These are phyloP conservation scores for Seiridium unicorne DNA, from an alignment of 2,329 filamentous ascomycete genomes.

Conservation along the genomic window DNA sequence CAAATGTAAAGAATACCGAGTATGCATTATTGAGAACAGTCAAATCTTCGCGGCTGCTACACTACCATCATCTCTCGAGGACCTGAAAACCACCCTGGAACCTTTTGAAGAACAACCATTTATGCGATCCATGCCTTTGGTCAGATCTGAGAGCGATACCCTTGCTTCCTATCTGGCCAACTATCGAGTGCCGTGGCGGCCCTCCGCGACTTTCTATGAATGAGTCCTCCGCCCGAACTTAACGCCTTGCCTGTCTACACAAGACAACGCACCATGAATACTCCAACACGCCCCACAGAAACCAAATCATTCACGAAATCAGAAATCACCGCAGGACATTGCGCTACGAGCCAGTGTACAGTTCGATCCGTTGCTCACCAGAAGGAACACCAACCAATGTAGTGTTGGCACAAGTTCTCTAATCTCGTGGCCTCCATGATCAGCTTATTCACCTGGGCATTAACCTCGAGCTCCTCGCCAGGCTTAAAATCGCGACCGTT, in stretches of 20 bases:
- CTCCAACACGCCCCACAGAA: neutral
- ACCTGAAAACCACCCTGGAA: too few relatives aligned
- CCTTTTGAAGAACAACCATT: too few relatives aligned
- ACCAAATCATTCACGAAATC: neutral
- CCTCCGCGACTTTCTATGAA: too few relatives aligned
- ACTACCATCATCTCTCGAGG: too few relatives aligned
- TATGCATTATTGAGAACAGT: too few relatives aligned
- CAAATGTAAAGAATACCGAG: too few relatives aligned
- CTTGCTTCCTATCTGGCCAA: too few relatives aligned
- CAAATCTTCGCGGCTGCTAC: too few relatives aligned
- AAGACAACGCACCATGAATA: neutral
- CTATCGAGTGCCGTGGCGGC: too few relatives aligned
- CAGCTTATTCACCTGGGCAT: constrained; percentile 89
- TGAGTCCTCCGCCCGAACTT: too few relatives aligned
- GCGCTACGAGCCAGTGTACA: neutral
- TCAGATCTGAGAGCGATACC: too few relatives aligned
- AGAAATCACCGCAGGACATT: neutral
- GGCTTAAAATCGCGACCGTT: constrained; percentile 91
- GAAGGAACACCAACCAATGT: constrained; percentile 98
- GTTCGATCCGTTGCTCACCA: constrained; percentile 57
- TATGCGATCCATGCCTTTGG: too few relatives aligned
- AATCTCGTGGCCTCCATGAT: constrained; percentile 94
- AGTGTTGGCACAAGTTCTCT: constrained; percentile 98
- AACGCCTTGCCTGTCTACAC: neutral
- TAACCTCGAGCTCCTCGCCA: constrained; percentile 78